Percentiles rank a stretch among this genome's conserved stretches.
Conservation (phyloP, 148 eudicot species). For the Salicornia ramosissima region DNA sequence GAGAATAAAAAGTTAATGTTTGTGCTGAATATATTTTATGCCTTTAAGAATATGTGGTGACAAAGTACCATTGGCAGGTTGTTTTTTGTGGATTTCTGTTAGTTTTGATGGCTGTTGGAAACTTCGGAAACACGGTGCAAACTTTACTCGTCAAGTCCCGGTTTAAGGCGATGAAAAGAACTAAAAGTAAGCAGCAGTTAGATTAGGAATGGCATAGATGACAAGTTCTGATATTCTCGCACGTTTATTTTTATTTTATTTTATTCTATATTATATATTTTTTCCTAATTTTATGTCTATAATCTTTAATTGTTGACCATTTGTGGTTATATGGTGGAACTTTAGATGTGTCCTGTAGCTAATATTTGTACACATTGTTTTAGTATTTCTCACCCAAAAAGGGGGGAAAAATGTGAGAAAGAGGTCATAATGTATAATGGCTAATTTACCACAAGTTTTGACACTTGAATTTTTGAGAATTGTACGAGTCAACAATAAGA, state of each 20-base stretch:
- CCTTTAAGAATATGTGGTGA: not conserved
- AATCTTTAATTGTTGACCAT: no score
- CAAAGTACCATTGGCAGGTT: constrained; percentile 29
- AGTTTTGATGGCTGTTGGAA: constrained; percentile 45
- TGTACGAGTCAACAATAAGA: not conserved
- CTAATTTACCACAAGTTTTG: not conserved
- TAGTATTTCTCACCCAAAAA: not conserved
- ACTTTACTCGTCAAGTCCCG: constrained; percentile 42
- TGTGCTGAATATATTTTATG: no score
- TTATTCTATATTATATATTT: not conserved
- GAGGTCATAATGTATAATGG: not conserved
- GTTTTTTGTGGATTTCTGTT: constrained; percentile 44
- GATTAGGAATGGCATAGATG: constrained; percentile 21
- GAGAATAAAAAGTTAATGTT: no score
- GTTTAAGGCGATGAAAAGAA: constrained; percentile 50
- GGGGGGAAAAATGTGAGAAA: not conserved
- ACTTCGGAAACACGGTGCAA: constrained; percentile 41
- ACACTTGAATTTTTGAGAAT: not conserved
- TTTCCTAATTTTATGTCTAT: no score
- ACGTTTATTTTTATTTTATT: not conserved
- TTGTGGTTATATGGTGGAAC: not conserved
- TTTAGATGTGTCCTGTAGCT: not conserved
- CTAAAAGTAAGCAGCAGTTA: constrained; percentile 41
- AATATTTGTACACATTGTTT: constrained; percentile 7
- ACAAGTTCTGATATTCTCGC: not conserved